A percentile compares a stretch with the other conserved stretches of the same genome.
phyloP scores from a whole-genome alignment of 1,139 yeast species.

The Debaryomyces sp. region DNA sequence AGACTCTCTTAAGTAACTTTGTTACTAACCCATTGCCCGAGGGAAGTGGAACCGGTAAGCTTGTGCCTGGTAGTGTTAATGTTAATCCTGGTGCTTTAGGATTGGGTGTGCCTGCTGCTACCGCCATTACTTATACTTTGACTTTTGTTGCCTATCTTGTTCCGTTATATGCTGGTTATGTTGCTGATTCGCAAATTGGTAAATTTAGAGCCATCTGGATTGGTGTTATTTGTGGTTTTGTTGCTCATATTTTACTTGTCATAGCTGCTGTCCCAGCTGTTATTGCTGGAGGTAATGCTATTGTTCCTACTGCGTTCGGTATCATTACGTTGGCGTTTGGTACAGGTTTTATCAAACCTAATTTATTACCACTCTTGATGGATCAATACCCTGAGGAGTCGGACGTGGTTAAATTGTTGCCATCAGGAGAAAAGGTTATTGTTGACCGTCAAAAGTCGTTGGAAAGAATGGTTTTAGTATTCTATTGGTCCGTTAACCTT shows the following conservation, averaged over 20 bases:
- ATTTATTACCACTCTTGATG: constrained; percentile 53
- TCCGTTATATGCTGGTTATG: constrained; percentile 47
- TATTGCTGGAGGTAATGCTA: constrained; percentile 36
- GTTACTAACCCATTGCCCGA: constrained; percentile 52
- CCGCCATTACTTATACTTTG: constrained; percentile 41
- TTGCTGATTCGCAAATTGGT: constrained; percentile 45
- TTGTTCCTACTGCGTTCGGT: constrained; percentile 39
- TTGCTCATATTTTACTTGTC: constrained; percentile 31
- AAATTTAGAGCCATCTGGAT: constrained; percentile 45
- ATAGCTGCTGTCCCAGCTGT: constrained; percentile 44
- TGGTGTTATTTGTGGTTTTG: constrained; percentile 35
- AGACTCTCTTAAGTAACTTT: constrained; percentile 45
- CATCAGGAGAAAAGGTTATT: constrained; percentile 67
- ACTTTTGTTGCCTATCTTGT: constrained; percentile 46
- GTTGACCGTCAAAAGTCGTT: constrained; percentile 72
- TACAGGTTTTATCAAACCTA: constrained; percentile 55
- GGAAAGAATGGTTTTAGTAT: constrained; percentile 74
- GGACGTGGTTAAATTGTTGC: constrained; percentile 60
- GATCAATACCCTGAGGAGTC: constrained; percentile 55
- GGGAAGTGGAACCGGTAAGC: constrained; percentile 51
- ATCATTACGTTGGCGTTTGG: constrained; percentile 42
- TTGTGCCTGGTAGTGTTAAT: constrained; percentile 31
- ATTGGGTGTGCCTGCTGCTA: constrained; percentile 41
- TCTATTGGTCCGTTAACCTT: constrained; percentile 78
- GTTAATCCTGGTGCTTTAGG: constrained; percentile 50